Base-by-base conservation (phyloP, 225 moss, liverwort and hornwort genomes). In the Pseudisothecium myosuroides region DNA sequence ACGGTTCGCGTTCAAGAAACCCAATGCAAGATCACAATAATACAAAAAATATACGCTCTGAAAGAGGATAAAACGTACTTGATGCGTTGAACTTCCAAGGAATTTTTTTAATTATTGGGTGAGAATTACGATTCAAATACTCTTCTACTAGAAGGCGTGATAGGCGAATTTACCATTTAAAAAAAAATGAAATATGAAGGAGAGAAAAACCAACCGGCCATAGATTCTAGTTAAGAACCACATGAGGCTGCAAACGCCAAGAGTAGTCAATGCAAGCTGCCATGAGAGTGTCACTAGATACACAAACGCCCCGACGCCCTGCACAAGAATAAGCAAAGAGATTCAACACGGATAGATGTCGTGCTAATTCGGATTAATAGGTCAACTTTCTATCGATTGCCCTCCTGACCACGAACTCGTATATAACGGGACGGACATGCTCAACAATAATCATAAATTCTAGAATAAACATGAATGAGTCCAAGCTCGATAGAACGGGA, bases 181-280 rank as follows among this genome's bases (percentile, higher is more conserved):
- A 83, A 85, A 34, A 74, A 62, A 54, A 78, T 80, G 61, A 84
- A 73, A 66, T 63, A 80, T 76, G 80, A 75, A 88, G 50, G 54
- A 71, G 69, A 89, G 76, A 83, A 91, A 84, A 85, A 92, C 92
- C 76, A 85, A 98, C 96, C 96, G 92, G 91, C 99, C 99, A 89
- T 97, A 97, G 80, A 97, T 92, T 88, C 95, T 94, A 83, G 96
- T 95, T 91, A 94, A 90, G 83, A 90, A 92, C 97, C 95, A 97
- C 97, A 99, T 96, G 41, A 95, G 85, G 85, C 90, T 92, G 89
- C 99, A 99, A 83, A 99, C 95, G 59, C 92, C 88, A 83, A 97
- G 91, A 81, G 99, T 99, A 84, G 96, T 96, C 87, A 96, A 86
- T 65, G 99, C 97, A 82, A 99, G 94, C 93, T 95, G 96, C 96